Evolutionary conservation across 83 land plant species (phyloP), one percentile per base, ranked within the genome.

Genomic region (Picea engelmannii): DNA sequence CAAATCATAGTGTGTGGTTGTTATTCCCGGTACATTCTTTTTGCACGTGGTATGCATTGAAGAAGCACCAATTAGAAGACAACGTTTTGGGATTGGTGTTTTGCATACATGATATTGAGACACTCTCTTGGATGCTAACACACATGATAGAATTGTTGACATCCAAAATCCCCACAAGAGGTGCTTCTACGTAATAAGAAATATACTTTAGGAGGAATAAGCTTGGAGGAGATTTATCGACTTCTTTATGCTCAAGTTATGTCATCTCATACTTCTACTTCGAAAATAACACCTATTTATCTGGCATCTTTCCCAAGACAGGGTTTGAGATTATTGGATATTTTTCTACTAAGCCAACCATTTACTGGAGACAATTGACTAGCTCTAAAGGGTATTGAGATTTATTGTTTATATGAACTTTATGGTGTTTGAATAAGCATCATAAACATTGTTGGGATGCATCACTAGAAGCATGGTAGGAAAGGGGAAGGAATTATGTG

Each of bases 381-480:
- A 60, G 47, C 93, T 59, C 90, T 95, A 13, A 96, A 96, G 93
- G 99, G 2, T 35, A 2, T 35, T 35, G 38, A 2, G 38, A 35
- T 35, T 35, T 35, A 2, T 35, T 2, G 38, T 35, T 2, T 35
- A 35, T 35, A 35, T 35, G 38, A 35, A 35, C 38, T 35, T 35
- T 1, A 35, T 35, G 38, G 3, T 35, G 38, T 35, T 35, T 1
- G 38, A 35, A 35, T 35, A 35, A 35, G 38, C 38, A 35, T 35
- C 38, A 35, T 35, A 2, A 35, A 35, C 31, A 31, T 31, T 31
- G 31, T 31, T 59, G 99, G 98, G 76, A 85, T 92, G 20, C 81
- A 95, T 81, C 85, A 95, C 55, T 96, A 96, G 99, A 96, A 96
- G 78, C 98, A 96, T 92, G 99, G 99, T 16, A 89, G 87, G 80